Conservation (phyloP, 2,329 filamentous ascomycete genomes). For the Magnaporthiopsis poae region DNA sequence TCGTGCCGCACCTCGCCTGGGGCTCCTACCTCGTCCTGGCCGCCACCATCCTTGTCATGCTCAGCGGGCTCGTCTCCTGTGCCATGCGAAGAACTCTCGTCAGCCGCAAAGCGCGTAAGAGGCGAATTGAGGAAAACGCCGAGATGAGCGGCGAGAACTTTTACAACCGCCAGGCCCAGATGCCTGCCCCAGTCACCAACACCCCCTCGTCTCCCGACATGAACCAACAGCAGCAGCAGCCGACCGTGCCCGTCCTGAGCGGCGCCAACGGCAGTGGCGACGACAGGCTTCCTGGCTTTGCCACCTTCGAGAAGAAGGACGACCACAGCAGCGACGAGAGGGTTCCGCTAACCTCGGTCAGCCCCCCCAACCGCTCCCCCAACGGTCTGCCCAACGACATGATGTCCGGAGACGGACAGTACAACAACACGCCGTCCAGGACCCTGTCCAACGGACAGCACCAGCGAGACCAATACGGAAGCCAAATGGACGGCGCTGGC, state of each 20-base stretch:
- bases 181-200: not conserved
- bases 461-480: slow-evolving; percentile 54
- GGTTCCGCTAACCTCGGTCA: slow-evolving; percentile 58
- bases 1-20: slow-evolving; percentile 88
- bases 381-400: slow-evolving; percentile 33
- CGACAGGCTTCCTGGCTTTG: slow-evolving; percentile 45
- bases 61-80: slow-evolving; percentile 77
- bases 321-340: slow-evolving; percentile 58
- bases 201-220: not conserved
- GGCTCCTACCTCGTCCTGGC: slow-evolving; percentile 88
- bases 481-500: slow-evolving; percentile 34
- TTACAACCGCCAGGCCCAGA: slow-evolving; percentile 60
- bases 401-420: slow-evolving; percentile 24
- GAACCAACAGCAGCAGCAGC: slow-evolving; percentile 26
- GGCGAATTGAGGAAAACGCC: slow-evolving; percentile 81
- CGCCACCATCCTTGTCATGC: slow-evolving; percentile 73
- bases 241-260: slow-evolving; percentile 49
- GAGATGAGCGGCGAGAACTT: slow-evolving; percentile 96
- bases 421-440: slow-evolving; percentile 19
- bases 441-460: slow-evolving; percentile 28
- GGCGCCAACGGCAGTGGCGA: slow-evolving; percentile 39
- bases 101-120: slow-evolving; percentile 84
- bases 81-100: slow-evolving; percentile 90
- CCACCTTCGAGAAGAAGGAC: slow-evolving; percentile 57
- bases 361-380: slow-evolving; percentile 49